Percentiles rank a stretch among this genome's conserved stretches.
Evolutionary conservation across 306 rosid species (phyloP).

Genomic region (Trifolium dubium): DNA sequence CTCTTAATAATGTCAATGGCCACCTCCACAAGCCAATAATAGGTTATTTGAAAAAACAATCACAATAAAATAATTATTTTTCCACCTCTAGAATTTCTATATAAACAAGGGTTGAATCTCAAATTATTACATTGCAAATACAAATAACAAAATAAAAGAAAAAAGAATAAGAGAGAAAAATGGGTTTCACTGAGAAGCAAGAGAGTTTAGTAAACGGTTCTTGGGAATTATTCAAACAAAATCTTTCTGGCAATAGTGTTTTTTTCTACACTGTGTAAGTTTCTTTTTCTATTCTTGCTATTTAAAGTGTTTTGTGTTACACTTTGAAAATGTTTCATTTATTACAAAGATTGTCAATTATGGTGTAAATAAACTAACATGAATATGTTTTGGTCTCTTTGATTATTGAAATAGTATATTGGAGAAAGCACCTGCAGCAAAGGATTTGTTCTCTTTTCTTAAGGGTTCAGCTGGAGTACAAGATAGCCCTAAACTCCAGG

Average conservation of each 20-base stretch:
- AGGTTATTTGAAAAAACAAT: neutral
- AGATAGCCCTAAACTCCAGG: neutral
- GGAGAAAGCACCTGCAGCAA: neutral
- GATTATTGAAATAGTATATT: neutral
- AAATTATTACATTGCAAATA: neutral
- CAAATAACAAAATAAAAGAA: neutral
- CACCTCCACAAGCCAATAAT: neutral
- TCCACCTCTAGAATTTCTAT: neutral
- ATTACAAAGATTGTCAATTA: too few species aligned
- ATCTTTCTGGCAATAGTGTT: constrained; percentile 13
- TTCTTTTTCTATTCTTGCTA: neutral
- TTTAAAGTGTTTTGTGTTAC: neutral
- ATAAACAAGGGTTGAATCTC: neutral
- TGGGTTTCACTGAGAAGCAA: constrained; percentile 11
- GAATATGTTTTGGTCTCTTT: neutral
- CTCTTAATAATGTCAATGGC: neutral
- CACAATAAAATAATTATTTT: neutral
- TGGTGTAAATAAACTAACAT: neutral
- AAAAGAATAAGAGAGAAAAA: neutral
- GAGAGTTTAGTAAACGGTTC: constrained; percentile 40
- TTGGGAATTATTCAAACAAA: constrained; percentile 30
- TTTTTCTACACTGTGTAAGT: neutral
- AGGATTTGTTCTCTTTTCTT: neutral
- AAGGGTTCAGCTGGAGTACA: neutral
- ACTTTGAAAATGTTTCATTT: neutral